Evolutionary conservation across 2,329 filamentous ascomycete species (phyloP).

Genomic region (Emydomyces testavorans): DNA sequence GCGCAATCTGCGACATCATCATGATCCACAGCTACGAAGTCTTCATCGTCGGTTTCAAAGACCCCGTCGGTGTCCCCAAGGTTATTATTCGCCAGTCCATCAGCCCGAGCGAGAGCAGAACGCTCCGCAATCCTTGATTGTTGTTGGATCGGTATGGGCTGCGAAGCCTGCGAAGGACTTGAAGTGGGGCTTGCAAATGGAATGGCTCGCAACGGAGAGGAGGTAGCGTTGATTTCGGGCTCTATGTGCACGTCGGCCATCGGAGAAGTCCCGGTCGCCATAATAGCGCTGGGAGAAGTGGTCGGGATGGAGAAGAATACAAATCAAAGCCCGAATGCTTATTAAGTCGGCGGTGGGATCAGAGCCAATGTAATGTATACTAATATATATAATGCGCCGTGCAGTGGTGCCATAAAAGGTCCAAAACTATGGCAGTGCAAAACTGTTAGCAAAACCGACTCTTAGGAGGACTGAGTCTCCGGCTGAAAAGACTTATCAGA

Average conservation of each 20-base stretch:
- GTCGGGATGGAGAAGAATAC: not conserved
- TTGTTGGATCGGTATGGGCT: conserved; percentile 8
- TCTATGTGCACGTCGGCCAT: conserved; percentile 10
- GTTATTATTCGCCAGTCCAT: conserved; percentile 2
- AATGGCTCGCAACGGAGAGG: conserved; percentile 1
- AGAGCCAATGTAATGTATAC: not conserved
- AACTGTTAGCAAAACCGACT: not conserved
- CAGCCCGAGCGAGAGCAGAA: conserved; percentile 10
- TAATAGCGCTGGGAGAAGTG: not conserved
- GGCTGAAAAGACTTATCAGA: too few relatives aligned
- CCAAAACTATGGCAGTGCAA: not conserved
- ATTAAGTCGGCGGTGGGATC: not conserved
- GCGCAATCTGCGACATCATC: conserved; percentile 32
- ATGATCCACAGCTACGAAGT: conserved; percentile 34
- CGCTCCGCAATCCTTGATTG: conserved; percentile 13
- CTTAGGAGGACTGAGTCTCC: not conserved
- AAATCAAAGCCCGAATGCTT: not conserved
- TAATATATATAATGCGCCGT: too few relatives aligned
- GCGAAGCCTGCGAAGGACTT: too few relatives aligned
- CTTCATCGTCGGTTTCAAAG: conserved; percentile 31
- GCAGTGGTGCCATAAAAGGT: too few relatives aligned
- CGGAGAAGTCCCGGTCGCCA: conserved; percentile 9
- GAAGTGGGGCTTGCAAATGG: not conserved
- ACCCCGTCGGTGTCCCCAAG: conserved; percentile 13
- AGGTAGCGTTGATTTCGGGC: conserved; percentile 1